Conservation (phyloP, 306 rosid species). For the Begonia loranthoides region DNA sequence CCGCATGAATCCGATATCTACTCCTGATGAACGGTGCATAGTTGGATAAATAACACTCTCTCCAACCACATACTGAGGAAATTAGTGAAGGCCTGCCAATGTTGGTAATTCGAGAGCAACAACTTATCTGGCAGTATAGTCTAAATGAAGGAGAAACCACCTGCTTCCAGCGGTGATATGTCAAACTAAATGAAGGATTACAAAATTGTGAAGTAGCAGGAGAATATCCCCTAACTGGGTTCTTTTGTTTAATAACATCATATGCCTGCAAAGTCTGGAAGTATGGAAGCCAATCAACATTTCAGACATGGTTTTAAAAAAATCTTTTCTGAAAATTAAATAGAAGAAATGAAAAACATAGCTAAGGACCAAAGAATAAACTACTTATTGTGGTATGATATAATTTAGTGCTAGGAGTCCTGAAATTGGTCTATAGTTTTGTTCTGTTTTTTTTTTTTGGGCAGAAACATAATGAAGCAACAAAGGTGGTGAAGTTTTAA, state of each 20-base stretch:
- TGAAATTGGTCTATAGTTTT: too few relatives aligned
- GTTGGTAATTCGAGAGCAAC: slow-evolving; percentile 19
- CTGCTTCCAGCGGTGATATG: slow-evolving; percentile 25
- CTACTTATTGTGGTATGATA: too few relatives aligned
- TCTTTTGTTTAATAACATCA: slow-evolving; percentile 22
- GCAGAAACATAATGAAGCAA: too few relatives aligned
- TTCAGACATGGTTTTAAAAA: not conserved
- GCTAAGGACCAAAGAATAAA: too few relatives aligned
- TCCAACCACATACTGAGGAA: slow-evolving; percentile 15
- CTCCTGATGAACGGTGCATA: slow-evolving; percentile 18
- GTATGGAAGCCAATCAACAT: slow-evolving; percentile 5
- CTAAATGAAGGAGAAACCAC: slow-evolving; percentile 14
- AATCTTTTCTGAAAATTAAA: not conserved
- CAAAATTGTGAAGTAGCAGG: slow-evolving; percentile 15
- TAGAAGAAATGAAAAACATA: too few relatives aligned
- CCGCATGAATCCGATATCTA: slow-evolving; percentile 25
- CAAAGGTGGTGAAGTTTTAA: too few relatives aligned
- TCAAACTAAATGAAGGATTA: slow-evolving; percentile 25
- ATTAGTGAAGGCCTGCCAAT: slow-evolving; percentile 14
- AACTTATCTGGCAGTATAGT: slow-evolving; percentile 18
- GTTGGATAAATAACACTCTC: slow-evolving; percentile 25
- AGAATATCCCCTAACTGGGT: slow-evolving; percentile 18
- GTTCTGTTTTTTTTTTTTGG: too few relatives aligned
- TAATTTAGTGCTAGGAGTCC: too few relatives aligned
- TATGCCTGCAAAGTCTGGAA: slow-evolving; percentile 29